These are phyloP conservation scores for Thermomucor indicae-seudaticae DNA, from an alignment of 371 early-diverging fungal species.

Conservation along the genomic window DNA sequence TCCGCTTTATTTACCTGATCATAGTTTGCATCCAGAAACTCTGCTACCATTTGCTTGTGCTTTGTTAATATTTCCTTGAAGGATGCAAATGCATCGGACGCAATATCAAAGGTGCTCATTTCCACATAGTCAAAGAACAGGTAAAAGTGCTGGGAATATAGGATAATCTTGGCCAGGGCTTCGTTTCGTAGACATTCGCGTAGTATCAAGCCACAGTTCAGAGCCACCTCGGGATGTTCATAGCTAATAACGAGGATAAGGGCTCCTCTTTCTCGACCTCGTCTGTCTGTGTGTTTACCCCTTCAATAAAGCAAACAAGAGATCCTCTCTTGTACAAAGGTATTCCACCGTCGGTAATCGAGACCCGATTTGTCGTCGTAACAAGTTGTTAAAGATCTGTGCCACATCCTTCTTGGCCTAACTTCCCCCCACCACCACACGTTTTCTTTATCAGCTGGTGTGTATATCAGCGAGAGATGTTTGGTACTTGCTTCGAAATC, in stretches of 20 bases:
- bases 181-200: slow-evolving; percentile 96
- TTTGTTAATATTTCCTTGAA: slow-evolving; percentile 96
- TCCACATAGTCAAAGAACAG: slow-evolving; percentile 94
- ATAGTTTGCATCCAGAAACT: slow-evolving; percentile 86
- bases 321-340: slow-evolving; percentile 75
- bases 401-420: slow-evolving; percentile 96
- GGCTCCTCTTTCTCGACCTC: too few species aligned
- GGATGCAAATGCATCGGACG: slow-evolving; percentile 96
- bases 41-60: slow-evolving; percentile 88
- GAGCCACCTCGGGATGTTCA: slow-evolving; percentile 91
- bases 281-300: slow-evolving; percentile 53
- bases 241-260: slow-evolving; percentile 50
- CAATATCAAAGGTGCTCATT: slow-evolving; percentile 95
- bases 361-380: slow-evolving; percentile 92
- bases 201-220: slow-evolving; percentile 96
- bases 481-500: slow-evolving; percentile 81
- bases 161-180: slow-evolving; percentile 77
- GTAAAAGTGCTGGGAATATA: slow-evolving; percentile 85
- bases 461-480: too few species aligned
- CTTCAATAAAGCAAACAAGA: slow-evolving; percentile 73
- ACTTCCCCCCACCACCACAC: not conserved
- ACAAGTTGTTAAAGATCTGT: slow-evolving; percentile 93
- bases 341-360: slow-evolving; percentile 96
- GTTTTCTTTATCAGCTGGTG: not conserved
- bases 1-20: slow-evolving; percentile 64